Evolutionary conservation across 2,329 filamentous ascomycete species (phyloP).

Genomic region (Chaetomiaceae sp.): DNA sequence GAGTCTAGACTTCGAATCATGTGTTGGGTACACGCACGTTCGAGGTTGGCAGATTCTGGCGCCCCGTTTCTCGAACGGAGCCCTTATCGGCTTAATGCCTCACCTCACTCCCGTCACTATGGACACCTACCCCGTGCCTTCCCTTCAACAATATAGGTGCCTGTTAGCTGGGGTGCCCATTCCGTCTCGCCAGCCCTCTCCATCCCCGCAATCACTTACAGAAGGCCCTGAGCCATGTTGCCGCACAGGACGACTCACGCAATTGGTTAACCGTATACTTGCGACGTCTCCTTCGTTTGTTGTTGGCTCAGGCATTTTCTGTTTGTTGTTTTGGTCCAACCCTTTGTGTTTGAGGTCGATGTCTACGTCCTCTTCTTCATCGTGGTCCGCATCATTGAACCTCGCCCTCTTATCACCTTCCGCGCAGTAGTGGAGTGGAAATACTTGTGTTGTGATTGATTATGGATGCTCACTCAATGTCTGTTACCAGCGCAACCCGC

Average conservation of each 20-base stretch:
- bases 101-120: conserved; percentile 3
- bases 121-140: neutral
- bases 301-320: neutral
- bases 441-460: too few relatives aligned
- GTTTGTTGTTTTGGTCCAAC: neutral
- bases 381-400: too few relatives aligned
- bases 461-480: conserved; percentile 27
- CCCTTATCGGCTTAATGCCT: too few relatives aligned
- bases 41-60: neutral
- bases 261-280: neutral
- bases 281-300: neutral
- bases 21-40: neutral
- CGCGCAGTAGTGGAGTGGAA: too few relatives aligned
- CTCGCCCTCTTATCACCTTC: too few relatives aligned
- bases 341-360: neutral
- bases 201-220: neutral
- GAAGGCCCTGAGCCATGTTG: neutral
- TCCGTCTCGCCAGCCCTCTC: too few relatives aligned
- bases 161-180: too few relatives aligned
- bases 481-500: conserved; percentile 19
- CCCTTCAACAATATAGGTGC: neutral
- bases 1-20: too few relatives aligned
- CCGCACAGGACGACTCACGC: neutral
- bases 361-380: neutral
- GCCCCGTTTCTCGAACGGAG: neutral